Evolutionary conservation across 805 yeast species (phyloP), one percentile per base, ranked within the genome.

Genomic region (Yamadazyma ubonensis): DNA sequence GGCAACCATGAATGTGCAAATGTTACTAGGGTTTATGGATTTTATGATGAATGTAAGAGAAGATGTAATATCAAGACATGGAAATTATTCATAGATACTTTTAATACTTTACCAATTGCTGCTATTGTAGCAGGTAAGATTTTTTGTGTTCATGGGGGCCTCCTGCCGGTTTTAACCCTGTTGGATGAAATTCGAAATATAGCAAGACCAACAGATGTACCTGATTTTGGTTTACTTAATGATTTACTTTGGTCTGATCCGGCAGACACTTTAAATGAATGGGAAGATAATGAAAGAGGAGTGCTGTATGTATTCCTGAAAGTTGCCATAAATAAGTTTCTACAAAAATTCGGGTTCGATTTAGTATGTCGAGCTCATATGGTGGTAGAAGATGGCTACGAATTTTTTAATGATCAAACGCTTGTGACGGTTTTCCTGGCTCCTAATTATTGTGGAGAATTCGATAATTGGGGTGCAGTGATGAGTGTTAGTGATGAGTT

Each of bases 1-100:
- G 99, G 99, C 15, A 93, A 93, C 63, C 99, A 93, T 65, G 99
- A 93, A 67, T 87, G 96, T 63, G 97, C 99, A 15, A 88, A 87
- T 56, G 95, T 93, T 41, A 91, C 98, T 1, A 78, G 96, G 49
- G 96, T 93, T 22, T 93, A 93, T 63, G 99, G 99, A 2, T 93
- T 93, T 57, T 93, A 89, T 59, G 99, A 93, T 65, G 99, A 93
- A 66, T 93, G 99, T 70, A 93, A 93, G 61, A 78, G 99, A 54
- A 75, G 99, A 45, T 80, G 96, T 54, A 86, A 84, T 55, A 78
- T 90, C 53, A 93, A 91, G 59, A 85, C 90, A 1, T 93, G 99
- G 99, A 89, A 90, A 59, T 66, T 79, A 20, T 93, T 93, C 56
- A 79, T 93, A 51, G 99, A 93, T 67, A 89, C 96, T 1, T 93